Evolutionary conservation across 768 basidiomycete species (phyloP).

Genomic region (Russula sp.): DNA sequence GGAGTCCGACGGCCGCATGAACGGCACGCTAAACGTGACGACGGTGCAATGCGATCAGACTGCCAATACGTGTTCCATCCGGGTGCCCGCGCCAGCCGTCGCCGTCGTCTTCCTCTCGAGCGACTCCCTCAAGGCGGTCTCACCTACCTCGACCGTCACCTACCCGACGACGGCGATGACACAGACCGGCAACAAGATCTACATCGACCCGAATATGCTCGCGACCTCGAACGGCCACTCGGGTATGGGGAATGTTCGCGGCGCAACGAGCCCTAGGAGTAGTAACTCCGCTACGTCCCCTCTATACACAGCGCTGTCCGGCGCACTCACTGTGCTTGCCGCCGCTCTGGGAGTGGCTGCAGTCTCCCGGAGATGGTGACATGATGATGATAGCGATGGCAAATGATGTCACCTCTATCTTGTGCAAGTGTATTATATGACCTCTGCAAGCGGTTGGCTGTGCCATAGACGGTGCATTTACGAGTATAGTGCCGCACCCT

Average conservation of each 20-base stretch:
- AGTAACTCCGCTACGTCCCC: not conserved
- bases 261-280: constrained; percentile 29
- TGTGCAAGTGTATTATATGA: not conserved
- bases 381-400: not conserved
- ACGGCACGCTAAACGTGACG: constrained; percentile 46
- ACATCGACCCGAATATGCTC: constrained; percentile 46
- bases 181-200: constrained; percentile 38
- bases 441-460: not conserved
- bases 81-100: constrained; percentile 62
- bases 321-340: not conserved
- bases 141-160: constrained; percentile 36
- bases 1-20: constrained; percentile 60
- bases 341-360: not conserved
- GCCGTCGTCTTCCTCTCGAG: constrained; percentile 66
- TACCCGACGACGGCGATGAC: constrained; percentile 48
- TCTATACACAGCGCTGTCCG: not conserved
- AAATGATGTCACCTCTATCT: not conserved
- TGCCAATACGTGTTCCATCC: constrained; percentile 48
- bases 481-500: not conserved
- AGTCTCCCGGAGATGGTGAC: not conserved
- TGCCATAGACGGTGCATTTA: not conserved
- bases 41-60: constrained; percentile 53
- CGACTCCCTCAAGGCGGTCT: constrained; percentile 32
- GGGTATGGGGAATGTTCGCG: constrained; percentile 27
- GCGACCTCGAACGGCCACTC: constrained; percentile 56